phyloP scores from a whole-genome alignment of 2,329 filamentous ascomycete genomes.

The Cladosporium sp. region DNA sequence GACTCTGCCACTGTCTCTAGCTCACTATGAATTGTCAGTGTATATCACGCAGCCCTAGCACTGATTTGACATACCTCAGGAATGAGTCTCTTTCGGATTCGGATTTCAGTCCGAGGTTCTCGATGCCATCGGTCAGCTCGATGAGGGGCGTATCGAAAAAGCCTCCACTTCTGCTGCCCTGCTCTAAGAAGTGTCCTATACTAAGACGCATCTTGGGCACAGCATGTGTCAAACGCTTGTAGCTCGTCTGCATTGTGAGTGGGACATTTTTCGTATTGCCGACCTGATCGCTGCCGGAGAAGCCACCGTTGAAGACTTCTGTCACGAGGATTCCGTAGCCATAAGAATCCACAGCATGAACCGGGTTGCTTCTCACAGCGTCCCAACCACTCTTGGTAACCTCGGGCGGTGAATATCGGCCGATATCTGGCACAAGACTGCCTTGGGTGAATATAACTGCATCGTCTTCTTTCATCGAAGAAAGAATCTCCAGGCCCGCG shows the following conservation, averaged over 20 bases:
- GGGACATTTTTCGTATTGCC: constrained; percentile 84
- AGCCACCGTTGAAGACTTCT: constrained; percentile 88
- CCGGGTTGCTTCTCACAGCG: constrained; percentile 74
- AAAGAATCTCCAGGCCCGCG: constrained; percentile 87
- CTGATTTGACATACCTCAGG: constrained; percentile 53
- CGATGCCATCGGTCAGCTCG: constrained; percentile 85
- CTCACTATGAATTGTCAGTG: constrained; percentile 47
- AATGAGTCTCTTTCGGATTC: constrained; percentile 81
- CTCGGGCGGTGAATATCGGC: constrained; percentile 81
- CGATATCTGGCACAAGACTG: constrained; percentile 78
- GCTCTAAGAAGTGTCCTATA: constrained; percentile 80
- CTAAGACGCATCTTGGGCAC: constrained; percentile 87
- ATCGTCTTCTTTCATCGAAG: constrained; percentile 93
- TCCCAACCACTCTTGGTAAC: constrained; percentile 87
- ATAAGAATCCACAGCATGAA: constrained; percentile 81
- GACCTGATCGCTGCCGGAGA: constrained; percentile 70
- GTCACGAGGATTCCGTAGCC: constrained; percentile 78
- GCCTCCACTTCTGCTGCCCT: constrained; percentile 72
- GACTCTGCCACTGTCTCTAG: constrained; percentile 68
- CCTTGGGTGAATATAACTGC: constrained; percentile 90
- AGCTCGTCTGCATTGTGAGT: constrained; percentile 81
- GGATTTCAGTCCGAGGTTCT: constrained; percentile 84
- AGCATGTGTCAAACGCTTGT: constrained; percentile 80
- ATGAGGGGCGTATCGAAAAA: constrained; percentile 95
- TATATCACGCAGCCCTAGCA: neutral